Evolutionary conservation across 768 basidiomycete genomes (phyloP), one percentile per base, ranked within the genome.

Genomic region (Amylocystis lapponica): DNA sequence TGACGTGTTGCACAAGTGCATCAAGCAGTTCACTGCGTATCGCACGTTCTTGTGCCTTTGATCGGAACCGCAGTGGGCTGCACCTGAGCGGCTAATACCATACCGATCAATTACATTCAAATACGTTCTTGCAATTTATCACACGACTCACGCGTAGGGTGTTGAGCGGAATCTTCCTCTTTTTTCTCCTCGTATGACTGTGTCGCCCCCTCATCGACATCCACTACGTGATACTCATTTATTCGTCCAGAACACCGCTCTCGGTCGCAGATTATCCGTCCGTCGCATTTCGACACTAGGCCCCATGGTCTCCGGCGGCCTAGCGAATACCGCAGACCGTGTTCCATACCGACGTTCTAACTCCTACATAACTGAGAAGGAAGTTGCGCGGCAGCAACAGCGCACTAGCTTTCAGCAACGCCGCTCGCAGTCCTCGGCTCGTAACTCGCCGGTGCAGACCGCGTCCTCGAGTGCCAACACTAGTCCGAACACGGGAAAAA

Each of bases 251-350:
- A 83, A 86, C 59, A 85, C 83, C 9, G 75, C 85, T 0, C 68
- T 85, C 5, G 81, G 81, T 34, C 80, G 86, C 26, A 71, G 85
- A 39, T 66, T 88, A 41, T 87, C 85, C 17, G 50, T 52, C 13
- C 51, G 49, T 19, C 43, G 49, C 32, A 31, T 37, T 40, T 43
- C 55, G 32, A 23, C 23, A 14, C 39, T 27, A 27, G 25, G 12
- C 34, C 27, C 9, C 51, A 40, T 27, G 48, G 23, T 27, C 46
- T 26, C 6, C 49, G 5, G 23, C 45, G 17, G 49, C 46, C 17
- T 40, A 36, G 27, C 26, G 27, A 23, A 10, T 2, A 27, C 40
- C 7, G 27, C 37, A 20, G 51, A 49, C 8, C 52, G 51, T n/a
- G 41, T 41, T 11, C 36, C 51, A 2, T 56, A 56, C 35, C 54